phyloP scores from a whole-genome alignment of 176 grass and related monocot species.

The Aegilops umbellulata region DNA sequence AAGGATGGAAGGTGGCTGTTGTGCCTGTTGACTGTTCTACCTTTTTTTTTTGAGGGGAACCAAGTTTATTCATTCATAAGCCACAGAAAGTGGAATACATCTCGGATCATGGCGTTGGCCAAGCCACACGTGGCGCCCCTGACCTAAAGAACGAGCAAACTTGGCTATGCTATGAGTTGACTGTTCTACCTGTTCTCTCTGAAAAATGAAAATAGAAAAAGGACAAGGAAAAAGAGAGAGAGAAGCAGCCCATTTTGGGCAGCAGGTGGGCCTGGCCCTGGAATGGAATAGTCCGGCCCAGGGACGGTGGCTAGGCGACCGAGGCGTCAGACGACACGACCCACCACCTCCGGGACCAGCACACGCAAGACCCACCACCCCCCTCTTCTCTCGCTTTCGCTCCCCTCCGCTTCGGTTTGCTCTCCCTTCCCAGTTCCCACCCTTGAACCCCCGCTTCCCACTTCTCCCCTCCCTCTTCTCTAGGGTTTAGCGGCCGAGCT shows the following conservation, averaged over 20 bases:
- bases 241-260: not conserved
- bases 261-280: not conserved
- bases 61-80: too few relatives aligned
- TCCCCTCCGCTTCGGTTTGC: not conserved
- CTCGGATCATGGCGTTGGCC: too few relatives aligned
- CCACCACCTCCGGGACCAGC: not conserved
- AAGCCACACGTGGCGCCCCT: too few relatives aligned
- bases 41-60: too few relatives aligned
- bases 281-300: not conserved
- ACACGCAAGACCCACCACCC: not conserved
- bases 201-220: not conserved
- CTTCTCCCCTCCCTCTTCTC: not conserved
- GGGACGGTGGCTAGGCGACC: not conserved
- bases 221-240: not conserved
- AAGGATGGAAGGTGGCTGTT: too few relatives aligned
- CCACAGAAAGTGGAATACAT: too few relatives aligned
- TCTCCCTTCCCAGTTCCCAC: not conserved
- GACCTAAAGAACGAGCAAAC: too few relatives aligned
- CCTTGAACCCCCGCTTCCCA: slow-evolving; percentile 25
- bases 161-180: too few relatives aligned
- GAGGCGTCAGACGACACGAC: not conserved
- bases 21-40: too few relatives aligned
- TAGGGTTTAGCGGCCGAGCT: slow-evolving; percentile 58
- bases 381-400: not conserved
- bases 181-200: too few relatives aligned